Evolutionary conservation across 2,329 filamentous ascomycete genomes (phyloP), one percentile per base, ranked within the genome.

Genomic region (Onygenales sp.): DNA sequence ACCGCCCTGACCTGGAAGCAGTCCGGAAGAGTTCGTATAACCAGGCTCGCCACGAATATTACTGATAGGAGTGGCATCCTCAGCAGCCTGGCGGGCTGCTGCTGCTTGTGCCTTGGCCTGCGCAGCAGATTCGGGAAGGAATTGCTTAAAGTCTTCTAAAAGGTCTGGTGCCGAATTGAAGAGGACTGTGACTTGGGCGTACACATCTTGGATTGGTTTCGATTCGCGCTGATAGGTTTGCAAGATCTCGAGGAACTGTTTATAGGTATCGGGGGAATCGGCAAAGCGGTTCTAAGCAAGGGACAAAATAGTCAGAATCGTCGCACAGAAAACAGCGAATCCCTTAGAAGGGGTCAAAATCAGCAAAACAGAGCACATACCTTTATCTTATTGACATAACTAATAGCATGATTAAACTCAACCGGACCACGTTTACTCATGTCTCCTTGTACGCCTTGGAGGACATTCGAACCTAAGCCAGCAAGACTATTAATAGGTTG

Each of bases 351-450:
- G 10, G 14, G n/a, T 8, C 14, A 46, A 46, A 46, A 9, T 32
- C 17, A 33, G 32, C 36, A 33, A 6, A 47, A 46, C 5, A 39
- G 33, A 33, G 39, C n/a, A 55, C 80, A 69, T 74, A 93, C 91
- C 85, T 98, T 98, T 64, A 98, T 98, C 74, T 98, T 98, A 68
- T 98, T 98, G 52, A 98, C 93, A 65, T 98, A 98, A 68, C 91
- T 97, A 58, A 98, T 98, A 0, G 93, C 93, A 72, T 98, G 93
- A 67, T 98, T 98, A 70, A 98, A 98, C 66, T 98, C 93, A 14
- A 98, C 93, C 1, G 93, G 93, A 0, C 91, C 92, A 53, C 91
- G 83, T 66, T 93, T 94, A 69, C 94, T 91, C 67, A 88, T 62
- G 51, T 76, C 77, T 51, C 70, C 71, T 53, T 75, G 72, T n/a